Evolutionary conservation across 768 basidiomycete species (phyloP).

Genomic region (Neoboletus subvelutipes): DNA sequence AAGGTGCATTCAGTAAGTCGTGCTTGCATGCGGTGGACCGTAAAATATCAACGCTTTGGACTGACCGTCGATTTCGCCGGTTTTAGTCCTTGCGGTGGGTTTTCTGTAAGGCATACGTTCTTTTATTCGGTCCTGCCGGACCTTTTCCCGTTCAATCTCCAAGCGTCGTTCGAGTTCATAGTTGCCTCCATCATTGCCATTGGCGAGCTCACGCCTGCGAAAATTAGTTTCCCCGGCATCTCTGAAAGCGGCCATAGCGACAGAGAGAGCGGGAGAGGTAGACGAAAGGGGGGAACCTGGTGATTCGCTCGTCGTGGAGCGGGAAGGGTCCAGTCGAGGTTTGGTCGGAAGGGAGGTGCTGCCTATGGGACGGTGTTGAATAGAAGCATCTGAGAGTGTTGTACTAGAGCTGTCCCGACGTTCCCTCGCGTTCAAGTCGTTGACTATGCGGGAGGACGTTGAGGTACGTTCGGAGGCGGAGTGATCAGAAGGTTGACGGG

Average conservation of each 20-base stretch:
- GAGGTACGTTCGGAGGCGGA: constrained; percentile 51
- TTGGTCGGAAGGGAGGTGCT: constrained; percentile 20
- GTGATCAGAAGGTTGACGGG: constrained; percentile 51
- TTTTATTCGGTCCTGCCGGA: constrained; percentile 66
- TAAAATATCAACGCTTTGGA: constrained; percentile 8
- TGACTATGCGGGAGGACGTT: constrained; percentile 39
- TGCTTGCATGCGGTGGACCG: background rate
- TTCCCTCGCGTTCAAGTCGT: constrained; percentile 28
- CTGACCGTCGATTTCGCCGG: constrained; percentile 86
- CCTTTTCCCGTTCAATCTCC: constrained; percentile 63
- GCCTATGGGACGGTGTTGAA: constrained; percentile 33
- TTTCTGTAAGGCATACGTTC: constrained; percentile 64
- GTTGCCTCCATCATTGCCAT: constrained; percentile 52
- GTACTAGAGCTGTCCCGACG: constrained; percentile 54
- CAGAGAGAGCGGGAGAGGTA: constrained; percentile 48
- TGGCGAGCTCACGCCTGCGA: constrained; percentile 53
- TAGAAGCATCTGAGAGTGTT: constrained; percentile 45
- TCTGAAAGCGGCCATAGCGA: constrained; percentile 70
- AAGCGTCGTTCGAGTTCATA: constrained; percentile 57
- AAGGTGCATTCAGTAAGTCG: constrained; percentile 3
- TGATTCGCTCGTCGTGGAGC: constrained; percentile 14
- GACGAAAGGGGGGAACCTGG: constrained; percentile 25
- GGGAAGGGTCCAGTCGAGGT: constrained; percentile 18
- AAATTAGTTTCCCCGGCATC: constrained; percentile 47
- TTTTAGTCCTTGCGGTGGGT: constrained; percentile 52